These are phyloP conservation scores for Bathelium albidoporum DNA, from an alignment of 495 filamentous ascomycete species.

Conservation along the genomic window DNA sequence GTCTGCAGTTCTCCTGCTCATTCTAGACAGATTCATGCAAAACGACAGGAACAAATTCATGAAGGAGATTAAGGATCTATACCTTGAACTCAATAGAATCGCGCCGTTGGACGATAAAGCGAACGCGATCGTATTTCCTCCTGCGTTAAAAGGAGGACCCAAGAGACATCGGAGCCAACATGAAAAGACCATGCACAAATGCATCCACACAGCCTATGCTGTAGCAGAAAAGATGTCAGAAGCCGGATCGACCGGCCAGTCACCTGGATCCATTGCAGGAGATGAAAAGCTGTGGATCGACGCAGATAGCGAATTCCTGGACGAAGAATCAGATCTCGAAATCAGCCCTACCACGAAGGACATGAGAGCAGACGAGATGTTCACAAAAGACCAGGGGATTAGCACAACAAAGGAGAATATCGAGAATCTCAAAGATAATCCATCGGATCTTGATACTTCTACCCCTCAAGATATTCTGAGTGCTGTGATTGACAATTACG, in stretches of 20 bases:
- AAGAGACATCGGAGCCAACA: neutral
- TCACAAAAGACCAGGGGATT: neutral
- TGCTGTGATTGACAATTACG: neutral
- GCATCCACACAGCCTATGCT: neutral
- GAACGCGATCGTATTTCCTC: neutral
- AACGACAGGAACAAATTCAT: neutral
- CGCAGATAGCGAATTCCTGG: neutral
- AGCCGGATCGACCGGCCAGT: neutral
- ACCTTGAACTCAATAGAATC: neutral
- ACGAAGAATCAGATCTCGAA: neutral
- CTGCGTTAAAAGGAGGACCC: neutral
- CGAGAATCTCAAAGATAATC: neutral
- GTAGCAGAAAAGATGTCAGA: neutral
- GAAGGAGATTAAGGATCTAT: neutral
- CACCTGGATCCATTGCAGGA: neutral
- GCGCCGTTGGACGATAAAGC: neutral
- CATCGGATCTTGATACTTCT: neutral
- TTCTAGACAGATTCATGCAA: neutral
- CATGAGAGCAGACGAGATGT: neutral
- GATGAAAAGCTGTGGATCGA: neutral
- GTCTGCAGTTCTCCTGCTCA: neutral
- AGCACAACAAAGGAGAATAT: neutral
- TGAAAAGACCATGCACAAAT: conserved; percentile 3
- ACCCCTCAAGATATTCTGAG: neutral
- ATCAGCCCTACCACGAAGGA: neutral